Conservation (phyloP, 768 basidiomycete species). For the Agrocybe praecox region DNA sequence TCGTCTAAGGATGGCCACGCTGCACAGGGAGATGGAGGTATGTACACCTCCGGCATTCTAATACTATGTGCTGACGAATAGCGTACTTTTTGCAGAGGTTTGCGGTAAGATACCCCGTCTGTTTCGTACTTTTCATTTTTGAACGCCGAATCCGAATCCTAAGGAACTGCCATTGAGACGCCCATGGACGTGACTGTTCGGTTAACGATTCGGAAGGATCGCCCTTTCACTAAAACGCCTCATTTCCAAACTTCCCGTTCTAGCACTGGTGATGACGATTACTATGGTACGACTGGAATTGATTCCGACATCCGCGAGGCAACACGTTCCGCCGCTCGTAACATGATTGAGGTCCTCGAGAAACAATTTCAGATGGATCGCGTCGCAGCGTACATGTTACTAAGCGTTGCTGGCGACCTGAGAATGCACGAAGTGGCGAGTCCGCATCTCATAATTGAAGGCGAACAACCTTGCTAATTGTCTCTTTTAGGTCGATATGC, state of each 20-base stretch:
- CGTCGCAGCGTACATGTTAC: conserved; percentile 62
- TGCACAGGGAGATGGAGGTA: conserved; percentile 68
- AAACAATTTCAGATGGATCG: conserved; percentile 42
- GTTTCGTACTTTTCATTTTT: neutral
- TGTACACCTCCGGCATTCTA: conserved; percentile 15
- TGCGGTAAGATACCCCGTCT: conserved; percentile 44
- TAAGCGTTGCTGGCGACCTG: conserved; percentile 61
- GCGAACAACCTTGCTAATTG: neutral
- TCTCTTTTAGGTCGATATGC: conserved; percentile 57
- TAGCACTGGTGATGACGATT: conserved; percentile 34
- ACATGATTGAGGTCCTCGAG: conserved; percentile 58
- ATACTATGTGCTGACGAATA: neutral
- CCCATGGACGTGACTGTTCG: conserved; percentile 58
- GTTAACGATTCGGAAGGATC: conserved; percentile 58
- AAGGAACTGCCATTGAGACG: conserved; percentile 69
- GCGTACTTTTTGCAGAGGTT: conserved; percentile 43
- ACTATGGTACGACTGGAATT: conserved; percentile 62
- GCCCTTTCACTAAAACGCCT: conserved; percentile 58
- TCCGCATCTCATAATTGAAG: conserved; percentile 6
- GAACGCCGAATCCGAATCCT: neutral
- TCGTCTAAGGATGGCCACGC: conserved; percentile 60
- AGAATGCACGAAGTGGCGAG: conserved; percentile 64
- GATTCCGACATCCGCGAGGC: conserved; percentile 58
- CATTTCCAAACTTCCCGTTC: conserved; percentile 46
- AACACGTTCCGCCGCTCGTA: conserved; percentile 54